A percentile compares a stretch with the other conserved stretches of the same genome.
phyloP scores from a whole-genome alignment of 2,329 filamentous ascomycete genomes.

The Colletotrichum scovillei region DNA sequence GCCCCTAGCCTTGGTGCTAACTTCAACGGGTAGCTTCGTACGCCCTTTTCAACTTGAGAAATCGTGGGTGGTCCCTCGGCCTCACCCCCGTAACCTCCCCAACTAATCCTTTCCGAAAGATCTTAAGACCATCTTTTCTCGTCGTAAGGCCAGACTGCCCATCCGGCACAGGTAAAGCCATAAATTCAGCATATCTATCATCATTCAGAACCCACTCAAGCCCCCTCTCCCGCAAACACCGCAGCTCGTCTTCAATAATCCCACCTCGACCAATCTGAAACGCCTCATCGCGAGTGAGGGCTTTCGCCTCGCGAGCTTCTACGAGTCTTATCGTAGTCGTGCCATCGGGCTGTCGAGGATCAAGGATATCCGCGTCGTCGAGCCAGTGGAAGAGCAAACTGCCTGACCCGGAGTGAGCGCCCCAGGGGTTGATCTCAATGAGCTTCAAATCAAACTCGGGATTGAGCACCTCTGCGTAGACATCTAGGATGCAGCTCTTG shows the following conservation, averaged over 20 bases:
- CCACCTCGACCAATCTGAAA: neutral
- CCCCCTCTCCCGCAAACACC: neutral
- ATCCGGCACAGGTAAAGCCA: neutral
- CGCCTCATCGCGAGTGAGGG: neutral
- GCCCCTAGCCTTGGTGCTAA: no score
- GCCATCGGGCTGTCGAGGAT: accelerated
- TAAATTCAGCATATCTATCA: neutral
- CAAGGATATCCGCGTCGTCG: neutral
- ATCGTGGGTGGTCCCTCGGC: neutral
- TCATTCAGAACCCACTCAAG: neutral
- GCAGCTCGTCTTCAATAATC: neutral
- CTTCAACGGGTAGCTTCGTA: neutral
- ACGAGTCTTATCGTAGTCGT: neutral
- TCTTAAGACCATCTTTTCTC: neutral
- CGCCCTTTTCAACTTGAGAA: neutral
- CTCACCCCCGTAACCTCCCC: neutral
- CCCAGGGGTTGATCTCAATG: neutral
- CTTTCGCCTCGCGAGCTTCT: neutral
- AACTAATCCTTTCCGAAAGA: neutral
- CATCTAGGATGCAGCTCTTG: neutral
- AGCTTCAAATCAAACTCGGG: neutral
- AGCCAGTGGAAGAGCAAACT: neutral
- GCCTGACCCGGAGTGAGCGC: neutral
- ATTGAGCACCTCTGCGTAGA: neutral
- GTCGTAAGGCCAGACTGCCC: neutral